These are phyloP conservation scores for Herpetospermum pedunculosum DNA, from an alignment of 306 rosid genomes.

Conservation along the genomic window DNA sequence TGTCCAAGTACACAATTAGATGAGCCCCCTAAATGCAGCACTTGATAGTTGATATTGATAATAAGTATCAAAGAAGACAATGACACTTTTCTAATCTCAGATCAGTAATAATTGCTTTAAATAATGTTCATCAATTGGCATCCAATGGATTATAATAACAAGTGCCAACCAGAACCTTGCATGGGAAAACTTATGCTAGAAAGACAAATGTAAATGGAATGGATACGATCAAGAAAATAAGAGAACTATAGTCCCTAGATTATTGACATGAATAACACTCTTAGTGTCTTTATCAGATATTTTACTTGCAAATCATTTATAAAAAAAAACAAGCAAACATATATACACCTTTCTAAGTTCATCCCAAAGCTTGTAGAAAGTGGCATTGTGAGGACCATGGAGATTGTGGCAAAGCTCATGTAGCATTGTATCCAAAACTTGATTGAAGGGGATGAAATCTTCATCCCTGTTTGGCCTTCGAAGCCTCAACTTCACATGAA, in stretches of 20 bases:
- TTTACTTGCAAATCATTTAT: not conserved
- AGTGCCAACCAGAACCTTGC: not conserved
- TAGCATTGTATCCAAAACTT: slow-evolving; percentile 88
- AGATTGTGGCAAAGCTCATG: slow-evolving; percentile 92
- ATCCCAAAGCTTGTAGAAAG: slow-evolving; percentile 93
- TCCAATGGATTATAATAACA: not conserved
- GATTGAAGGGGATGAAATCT: slow-evolving; percentile 56
- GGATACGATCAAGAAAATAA: not conserved
- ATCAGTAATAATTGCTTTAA: not conserved
- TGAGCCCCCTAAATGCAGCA: not conserved
- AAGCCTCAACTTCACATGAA: slow-evolving; percentile 71
- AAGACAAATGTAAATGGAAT: not conserved
- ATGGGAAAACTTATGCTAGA: not conserved
- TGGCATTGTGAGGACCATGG: slow-evolving; percentile 71
- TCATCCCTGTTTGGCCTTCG: slow-evolving; percentile 60
- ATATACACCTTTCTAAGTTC: slow-evolving; percentile 68
- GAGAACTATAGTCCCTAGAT: not conserved
- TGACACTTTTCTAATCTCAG: not conserved
- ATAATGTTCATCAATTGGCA: not conserved
- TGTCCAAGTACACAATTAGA: not conserved
- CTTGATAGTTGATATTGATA: too few relatives aligned
- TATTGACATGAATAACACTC: not conserved
- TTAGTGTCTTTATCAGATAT: not conserved
- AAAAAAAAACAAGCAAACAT: not conserved
- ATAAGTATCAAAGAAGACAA: not conserved